Evolutionary conservation across 805 yeast genomes (phyloP).

Genomic region (Ogataea parapolymorpha): DNA sequence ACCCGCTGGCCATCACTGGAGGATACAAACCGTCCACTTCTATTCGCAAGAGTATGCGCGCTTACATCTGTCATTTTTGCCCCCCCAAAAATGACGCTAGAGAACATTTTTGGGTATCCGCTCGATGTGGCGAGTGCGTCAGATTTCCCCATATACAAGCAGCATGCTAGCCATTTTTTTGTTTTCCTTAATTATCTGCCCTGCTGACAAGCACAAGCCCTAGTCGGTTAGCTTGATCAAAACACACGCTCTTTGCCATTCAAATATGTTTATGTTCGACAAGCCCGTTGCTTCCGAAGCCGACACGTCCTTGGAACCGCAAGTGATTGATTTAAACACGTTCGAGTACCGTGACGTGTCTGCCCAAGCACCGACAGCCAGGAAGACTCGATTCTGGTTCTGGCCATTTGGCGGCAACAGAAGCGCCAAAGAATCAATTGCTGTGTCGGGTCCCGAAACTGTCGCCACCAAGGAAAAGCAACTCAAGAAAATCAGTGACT

Average conservation of each 20-base stretch:
- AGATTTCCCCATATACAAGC: slow-evolving; percentile 6
- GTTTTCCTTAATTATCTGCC: slow-evolving; percentile 6
- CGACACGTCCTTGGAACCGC: slow-evolving; percentile 7
- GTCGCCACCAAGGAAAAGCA: slow-evolving; percentile 6
- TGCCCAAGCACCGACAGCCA: slow-evolving; percentile 1
- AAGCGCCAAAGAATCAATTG: not conserved
- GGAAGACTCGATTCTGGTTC: slow-evolving; percentile 17
- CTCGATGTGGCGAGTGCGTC: slow-evolving; percentile 8
- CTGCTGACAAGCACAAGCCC: slow-evolving; percentile 7
- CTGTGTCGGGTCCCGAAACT: not conserved
- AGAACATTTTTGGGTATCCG: no score
- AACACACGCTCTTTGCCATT: not conserved
- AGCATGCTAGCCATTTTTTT: slow-evolving; percentile 2
- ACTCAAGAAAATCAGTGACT: slow-evolving; percentile 11
- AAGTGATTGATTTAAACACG: slow-evolving; percentile 25
- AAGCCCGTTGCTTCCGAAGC: not conserved
- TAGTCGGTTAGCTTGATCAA: slow-evolving; percentile 9
- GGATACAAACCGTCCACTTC: no score
- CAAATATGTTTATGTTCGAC: slow-evolving; percentile 4
- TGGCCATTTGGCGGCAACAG: slow-evolving; percentile 19
- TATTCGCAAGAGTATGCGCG: no score
- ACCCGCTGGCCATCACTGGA: no score
- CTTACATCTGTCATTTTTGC: no score
- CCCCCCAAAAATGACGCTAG: no score
- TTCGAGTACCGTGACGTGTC: slow-evolving; percentile 9